Evolutionary conservation across 148 eudicot species (phyloP).

Genomic region (Selenicereus undatus): DNA sequence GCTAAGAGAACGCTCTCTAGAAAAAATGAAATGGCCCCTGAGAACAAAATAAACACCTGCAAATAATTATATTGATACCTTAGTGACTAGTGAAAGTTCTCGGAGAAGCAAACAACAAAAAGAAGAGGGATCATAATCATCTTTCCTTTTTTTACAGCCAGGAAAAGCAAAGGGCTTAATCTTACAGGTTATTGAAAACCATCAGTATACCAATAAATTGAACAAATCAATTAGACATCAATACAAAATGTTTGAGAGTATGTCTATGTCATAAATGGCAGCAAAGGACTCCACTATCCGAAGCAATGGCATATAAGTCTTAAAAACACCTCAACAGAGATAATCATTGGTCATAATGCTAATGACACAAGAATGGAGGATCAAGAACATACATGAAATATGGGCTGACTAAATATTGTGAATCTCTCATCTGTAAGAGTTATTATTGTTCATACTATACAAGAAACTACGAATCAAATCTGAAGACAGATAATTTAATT

Average conservation of each 20-base stretch:
- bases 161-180: background rate
- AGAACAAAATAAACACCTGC: slow-evolving; percentile 89
- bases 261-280: background rate
- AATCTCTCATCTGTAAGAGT: background rate
- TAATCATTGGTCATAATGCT: background rate
- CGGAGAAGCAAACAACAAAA: background rate
- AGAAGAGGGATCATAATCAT: background rate
- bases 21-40: slow-evolving; percentile 52
- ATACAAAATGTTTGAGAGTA: background rate
- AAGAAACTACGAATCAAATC: background rate
- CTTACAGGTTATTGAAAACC: background rate
- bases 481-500: background rate
- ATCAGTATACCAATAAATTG: background rate
- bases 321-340: background rate
- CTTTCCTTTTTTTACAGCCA: background rate
- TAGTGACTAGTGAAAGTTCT: background rate
- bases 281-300: background rate
- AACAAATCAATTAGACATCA: background rate
- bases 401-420: background rate
- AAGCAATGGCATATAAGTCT: background rate
- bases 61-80: slow-evolving; percentile 4
- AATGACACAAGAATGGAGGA: background rate
- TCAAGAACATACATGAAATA: background rate
- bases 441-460: background rate
- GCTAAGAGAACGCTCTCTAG: slow-evolving; percentile 49